Evolutionary conservation across 2,329 filamentous ascomycete species (phyloP).

Genomic region (Colletotrichum incanum): DNA sequence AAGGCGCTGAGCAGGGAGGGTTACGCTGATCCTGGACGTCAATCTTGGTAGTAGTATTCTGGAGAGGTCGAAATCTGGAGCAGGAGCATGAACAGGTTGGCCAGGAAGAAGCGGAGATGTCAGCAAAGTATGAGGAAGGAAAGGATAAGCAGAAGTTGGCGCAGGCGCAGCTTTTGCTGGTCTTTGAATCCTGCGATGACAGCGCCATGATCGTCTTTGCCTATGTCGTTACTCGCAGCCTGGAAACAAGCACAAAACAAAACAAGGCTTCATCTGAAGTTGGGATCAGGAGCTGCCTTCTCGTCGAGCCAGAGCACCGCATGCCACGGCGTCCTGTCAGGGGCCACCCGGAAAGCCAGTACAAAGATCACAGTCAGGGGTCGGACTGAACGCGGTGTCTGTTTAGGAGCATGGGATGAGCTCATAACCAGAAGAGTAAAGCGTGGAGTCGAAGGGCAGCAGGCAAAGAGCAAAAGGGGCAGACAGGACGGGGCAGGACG

Average conservation of each 20-base stretch:
- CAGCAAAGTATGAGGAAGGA: neutral
- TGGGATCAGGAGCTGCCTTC: conserved; percentile 28
- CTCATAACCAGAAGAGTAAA: conserved; percentile 28
- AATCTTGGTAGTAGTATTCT: conserved; percentile 27
- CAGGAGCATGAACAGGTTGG: conserved; percentile 6
- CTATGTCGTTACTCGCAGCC: conserved; percentile 28
- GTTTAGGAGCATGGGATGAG: conserved; percentile 22
- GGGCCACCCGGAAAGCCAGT: conserved; percentile 22
- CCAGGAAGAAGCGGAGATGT: conserved; percentile 8
- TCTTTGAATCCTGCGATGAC: conserved; percentile 28
- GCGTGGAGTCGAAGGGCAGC: neutral
- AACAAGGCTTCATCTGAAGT: conserved; percentile 42
- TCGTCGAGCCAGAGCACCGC: conserved; percentile 39
- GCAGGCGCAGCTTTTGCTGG: conserved; percentile 16
- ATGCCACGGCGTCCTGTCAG: conserved; percentile 28
- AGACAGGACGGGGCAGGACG: neutral
- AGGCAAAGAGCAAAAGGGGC: neutral
- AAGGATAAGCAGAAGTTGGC: conserved; percentile 12
- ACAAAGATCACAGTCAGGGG: conserved; percentile 37
- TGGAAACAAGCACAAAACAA: conserved; percentile 42
- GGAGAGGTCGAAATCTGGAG: conserved; percentile 17
- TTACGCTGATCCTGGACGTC: conserved; percentile 29
- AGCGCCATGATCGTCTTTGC: conserved; percentile 40
- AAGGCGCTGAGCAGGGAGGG: conserved; percentile 24
- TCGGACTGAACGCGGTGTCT: conserved; percentile 14